Conservation (phyloP, 192 early-diverging fungal genomes). For the Umbelopsis sp. region DNA sequence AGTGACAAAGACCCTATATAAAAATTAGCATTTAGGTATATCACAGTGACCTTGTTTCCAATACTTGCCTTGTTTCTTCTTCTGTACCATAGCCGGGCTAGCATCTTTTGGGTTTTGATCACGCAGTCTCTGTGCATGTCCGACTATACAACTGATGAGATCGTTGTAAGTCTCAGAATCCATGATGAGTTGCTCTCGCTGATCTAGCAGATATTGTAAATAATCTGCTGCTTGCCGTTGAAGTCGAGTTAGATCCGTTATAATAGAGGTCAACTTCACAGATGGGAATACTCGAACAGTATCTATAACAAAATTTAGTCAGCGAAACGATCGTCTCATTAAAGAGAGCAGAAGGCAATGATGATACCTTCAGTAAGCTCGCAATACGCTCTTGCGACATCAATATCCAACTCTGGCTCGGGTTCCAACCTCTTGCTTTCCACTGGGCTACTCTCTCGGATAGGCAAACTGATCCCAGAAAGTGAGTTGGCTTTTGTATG, state of each 20-base stretch:
- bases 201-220: constrained; percentile 58
- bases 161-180: constrained; percentile 65
- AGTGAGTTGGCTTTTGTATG: constrained; percentile 10
- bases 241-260: constrained; percentile 46
- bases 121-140: constrained; percentile 51
- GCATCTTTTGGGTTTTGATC: constrained; percentile 37
- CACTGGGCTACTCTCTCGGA: background rate
- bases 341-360: background rate
- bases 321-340: background rate
- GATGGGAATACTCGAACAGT: constrained; percentile 51
- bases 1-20: constrained; percentile 3
- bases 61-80: constrained; percentile 35
- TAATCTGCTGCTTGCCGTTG: constrained; percentile 56
- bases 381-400: constrained; percentile 45
- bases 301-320: constrained; percentile 28
- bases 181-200: constrained; percentile 63
- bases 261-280: constrained; percentile 52
- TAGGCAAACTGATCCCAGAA: constrained; percentile 1
- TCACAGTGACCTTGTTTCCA: background rate
- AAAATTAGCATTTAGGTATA: background rate
- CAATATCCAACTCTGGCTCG: constrained; percentile 43
- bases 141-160: constrained; percentile 60
- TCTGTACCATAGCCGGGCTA: constrained; percentile 39
- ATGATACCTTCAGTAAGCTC: constrained; percentile 41
- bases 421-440: constrained; percentile 20